These are phyloP conservation scores for Musa acuminata DNA, from an alignment of 176 grass and related monocot genomes.

Conservation along the genomic window DNA sequence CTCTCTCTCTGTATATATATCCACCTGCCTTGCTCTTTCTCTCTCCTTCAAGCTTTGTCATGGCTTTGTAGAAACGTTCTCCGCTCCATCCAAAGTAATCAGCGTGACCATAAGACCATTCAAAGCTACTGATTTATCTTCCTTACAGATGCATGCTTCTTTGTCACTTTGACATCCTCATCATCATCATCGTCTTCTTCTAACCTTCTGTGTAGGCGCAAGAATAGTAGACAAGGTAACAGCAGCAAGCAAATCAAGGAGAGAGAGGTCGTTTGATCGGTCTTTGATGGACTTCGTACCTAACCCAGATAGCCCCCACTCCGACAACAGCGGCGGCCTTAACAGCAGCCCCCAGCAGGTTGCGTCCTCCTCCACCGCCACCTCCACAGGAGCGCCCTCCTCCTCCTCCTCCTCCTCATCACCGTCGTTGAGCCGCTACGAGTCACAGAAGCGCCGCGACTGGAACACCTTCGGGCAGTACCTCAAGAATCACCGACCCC, in stretches of 20 bases:
- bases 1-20: too few species aligned
- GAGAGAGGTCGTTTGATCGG: background rate
- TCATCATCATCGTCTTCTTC: too few species aligned
- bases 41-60: background rate
- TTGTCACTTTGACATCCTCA: too few species aligned
- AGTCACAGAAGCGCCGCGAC: slow-evolving; percentile 55
- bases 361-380: background rate
- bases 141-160: too few species aligned
- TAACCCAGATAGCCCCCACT: slow-evolving; percentile 58
- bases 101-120: background rate
- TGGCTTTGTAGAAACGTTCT: too few species aligned
- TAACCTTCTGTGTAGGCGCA: too few species aligned
- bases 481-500: slow-evolving; percentile 82
- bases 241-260: background rate
- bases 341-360: too few species aligned
- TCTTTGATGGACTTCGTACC: slow-evolving; percentile 57
- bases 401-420: background rate
- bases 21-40: slow-evolving; percentile 14
- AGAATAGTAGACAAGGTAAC: background rate
- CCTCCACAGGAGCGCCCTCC: background rate
- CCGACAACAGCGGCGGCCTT: slow-evolving; percentile 22
- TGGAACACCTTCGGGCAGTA: slow-evolving; percentile 98
- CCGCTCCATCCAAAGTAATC: too few species aligned
- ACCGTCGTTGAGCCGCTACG: slow-evolving; percentile 41
- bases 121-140: background rate